A percentile compares a stretch with the other conserved stretches of the same genome.
phyloP scores from a whole-genome alignment of 1,284 basidiomycete genomes.

The Leucoagaricus sp. region DNA sequence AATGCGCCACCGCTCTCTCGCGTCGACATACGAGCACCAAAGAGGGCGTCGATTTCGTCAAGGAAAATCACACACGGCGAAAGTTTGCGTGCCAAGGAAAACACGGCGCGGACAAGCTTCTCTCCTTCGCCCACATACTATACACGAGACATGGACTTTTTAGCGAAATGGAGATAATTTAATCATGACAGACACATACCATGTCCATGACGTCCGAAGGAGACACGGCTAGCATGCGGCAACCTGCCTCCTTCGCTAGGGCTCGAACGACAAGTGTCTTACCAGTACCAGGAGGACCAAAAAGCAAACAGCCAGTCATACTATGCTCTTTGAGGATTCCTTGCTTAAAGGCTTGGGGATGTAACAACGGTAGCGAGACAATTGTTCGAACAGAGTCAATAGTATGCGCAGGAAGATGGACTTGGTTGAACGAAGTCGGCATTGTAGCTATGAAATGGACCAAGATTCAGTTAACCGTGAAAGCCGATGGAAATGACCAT shows the following conservation, averaged over 20 bases:
- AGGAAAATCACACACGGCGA: constrained; percentile 95
- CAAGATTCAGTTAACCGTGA: not conserved
- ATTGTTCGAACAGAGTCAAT: constrained; percentile 89
- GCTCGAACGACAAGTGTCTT: constrained; percentile 91
- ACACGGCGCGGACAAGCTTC: constrained; percentile 90
- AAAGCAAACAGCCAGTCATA: constrained; percentile 86
- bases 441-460: constrained; percentile 51
- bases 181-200: constrained; percentile 43
- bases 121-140: constrained; percentile 96
- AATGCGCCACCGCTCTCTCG: constrained; percentile 81
- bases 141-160: constrained; percentile 22
- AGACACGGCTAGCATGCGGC: constrained; percentile 83
- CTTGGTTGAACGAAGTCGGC: constrained; percentile 83
- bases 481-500: constrained; percentile 31
- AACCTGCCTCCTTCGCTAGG: constrained; percentile 89
- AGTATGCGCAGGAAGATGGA: constrained; percentile 84
- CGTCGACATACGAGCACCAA: constrained; percentile 83
- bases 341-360: constrained; percentile 87
- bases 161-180: not conserved
- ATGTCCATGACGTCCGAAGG: constrained; percentile 90
- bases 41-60: constrained; percentile 94
- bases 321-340: constrained; percentile 91
- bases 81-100: constrained; percentile 83
- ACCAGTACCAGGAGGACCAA: constrained; percentile 91
- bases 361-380: constrained; percentile 88